Base-by-base conservation (phyloP, 2,329 filamentous ascomycete species). In the Cercospora citrullina region DNA sequence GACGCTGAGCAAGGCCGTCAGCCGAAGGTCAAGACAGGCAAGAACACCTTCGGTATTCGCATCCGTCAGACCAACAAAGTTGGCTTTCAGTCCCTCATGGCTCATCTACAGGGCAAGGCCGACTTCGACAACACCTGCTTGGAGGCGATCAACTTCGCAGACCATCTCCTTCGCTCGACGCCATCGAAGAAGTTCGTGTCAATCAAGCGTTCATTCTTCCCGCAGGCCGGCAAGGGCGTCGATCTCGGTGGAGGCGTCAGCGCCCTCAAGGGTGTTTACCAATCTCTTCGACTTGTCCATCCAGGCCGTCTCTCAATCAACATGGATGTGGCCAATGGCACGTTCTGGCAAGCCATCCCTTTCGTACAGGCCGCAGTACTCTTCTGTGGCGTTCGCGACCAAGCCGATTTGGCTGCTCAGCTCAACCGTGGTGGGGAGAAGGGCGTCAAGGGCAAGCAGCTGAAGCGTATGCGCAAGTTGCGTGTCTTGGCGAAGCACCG, bases 271-370 rank as follows among this genome's bases (percentile, higher is more conserved):
- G 95, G 95, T 31, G 90, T 93, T 4, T 98, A 97, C 74, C 89
- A 93, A 9, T 93, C 94, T 0, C 89, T 97, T 62, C 88, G 93
- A 51, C 86, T 94, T 23, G 90, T 90, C 58, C 85, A 92, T 75
- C 68, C 81, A 78, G 71, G 77, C 33, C 70, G 65, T 21, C 84
- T 98, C 5, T 88, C 91, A 0, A 82, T 99, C 77, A 98, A 97
- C 73, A 88, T 96, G 10, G 94, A 99, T 75, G 91, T 97, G 31
- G 90, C 94, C 66, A 97, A 98, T 76, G 91, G 92, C 0, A 91
- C 91, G 12, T 99, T 99, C 81, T 98, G 92, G 90, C 85, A 83
- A 42, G 68, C 79, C 1, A 77, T 79, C 31, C 77, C 80, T 48
- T 68, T 84, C 14, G 72, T 75, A 16, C 72, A 76, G 21, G 74